Evolutionary conservation across 768 basidiomycete species (phyloP).

Genomic region (Tulasnella sp.): DNA sequence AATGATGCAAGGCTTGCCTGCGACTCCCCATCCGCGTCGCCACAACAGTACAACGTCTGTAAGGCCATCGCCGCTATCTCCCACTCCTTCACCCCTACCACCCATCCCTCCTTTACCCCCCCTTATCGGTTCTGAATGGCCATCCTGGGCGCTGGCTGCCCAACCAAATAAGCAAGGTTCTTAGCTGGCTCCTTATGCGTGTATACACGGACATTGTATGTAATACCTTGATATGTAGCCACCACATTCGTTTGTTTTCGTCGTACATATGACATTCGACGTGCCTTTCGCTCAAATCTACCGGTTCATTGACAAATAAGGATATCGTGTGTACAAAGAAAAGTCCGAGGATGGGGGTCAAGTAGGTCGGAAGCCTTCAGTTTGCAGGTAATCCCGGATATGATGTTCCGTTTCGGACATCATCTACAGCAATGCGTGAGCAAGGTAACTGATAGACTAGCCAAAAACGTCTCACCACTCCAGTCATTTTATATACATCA

Average conservation of each 20-base stretch:
- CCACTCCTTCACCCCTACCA: no score
- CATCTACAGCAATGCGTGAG: constrained; percentile 37
- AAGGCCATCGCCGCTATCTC: not conserved
- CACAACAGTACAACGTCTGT: not conserved
- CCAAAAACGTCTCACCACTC: constrained; percentile 49
- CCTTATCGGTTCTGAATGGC: no score
- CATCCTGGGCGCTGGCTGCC: no score
- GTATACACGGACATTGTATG: no score
- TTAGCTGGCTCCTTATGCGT: no score
- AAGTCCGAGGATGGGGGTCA: not conserved
- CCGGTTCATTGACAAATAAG: not conserved
- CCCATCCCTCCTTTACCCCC: no score
- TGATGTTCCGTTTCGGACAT: constrained; percentile 58
- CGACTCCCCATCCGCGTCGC: no score
- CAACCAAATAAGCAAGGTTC: no score
- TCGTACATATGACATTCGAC: no score
- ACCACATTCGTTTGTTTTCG: no score
- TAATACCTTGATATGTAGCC: no score
- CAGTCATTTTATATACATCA: constrained; percentile 81
- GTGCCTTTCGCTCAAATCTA: no score
- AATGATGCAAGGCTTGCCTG: not conserved
- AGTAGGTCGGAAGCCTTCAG: constrained; percentile 43
- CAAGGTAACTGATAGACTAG: not conserved
- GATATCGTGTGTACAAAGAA: not conserved
- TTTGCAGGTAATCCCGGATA: constrained; percentile 59